These are phyloP conservation scores for Sphaerobolus stellatus DNA, from an alignment of 1,284 basidiomycete species.

Conservation along the genomic window DNA sequence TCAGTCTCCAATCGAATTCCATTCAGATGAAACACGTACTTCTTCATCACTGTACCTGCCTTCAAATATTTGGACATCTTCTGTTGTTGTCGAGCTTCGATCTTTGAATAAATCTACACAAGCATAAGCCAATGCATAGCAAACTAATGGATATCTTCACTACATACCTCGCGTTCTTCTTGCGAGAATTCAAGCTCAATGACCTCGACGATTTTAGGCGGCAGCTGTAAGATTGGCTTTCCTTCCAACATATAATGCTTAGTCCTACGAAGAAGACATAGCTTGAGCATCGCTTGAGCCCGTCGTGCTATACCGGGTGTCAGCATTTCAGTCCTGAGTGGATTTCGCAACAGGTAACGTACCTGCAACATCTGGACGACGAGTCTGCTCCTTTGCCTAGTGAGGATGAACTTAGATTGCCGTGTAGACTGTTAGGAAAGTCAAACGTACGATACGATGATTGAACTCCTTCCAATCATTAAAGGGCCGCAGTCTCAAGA, in stretches of 20 bases:
- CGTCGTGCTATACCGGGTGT: slow-evolving; percentile 37
- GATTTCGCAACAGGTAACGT: slow-evolving; percentile 13
- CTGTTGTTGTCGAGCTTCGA: slow-evolving; percentile 55
- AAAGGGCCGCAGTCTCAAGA: slow-evolving; percentile 64
- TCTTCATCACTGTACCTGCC: slow-evolving; percentile 57
- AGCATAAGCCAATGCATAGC: not conserved
- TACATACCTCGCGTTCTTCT: slow-evolving; percentile 60
- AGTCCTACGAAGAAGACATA: slow-evolving; percentile 59
- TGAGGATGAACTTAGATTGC: not conserved
- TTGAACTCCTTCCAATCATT: slow-evolving; percentile 68
- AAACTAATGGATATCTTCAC: not conserved
- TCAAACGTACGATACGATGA: slow-evolving; percentile 45
- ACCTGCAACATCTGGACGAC: slow-evolving; percentile 59
- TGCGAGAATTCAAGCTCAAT: slow-evolving; percentile 54
- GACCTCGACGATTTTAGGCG: slow-evolving; percentile 58
- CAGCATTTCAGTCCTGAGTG: not conserved
- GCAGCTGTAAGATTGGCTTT: slow-evolving; percentile 58
- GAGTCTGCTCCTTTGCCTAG: slow-evolving; percentile 51
- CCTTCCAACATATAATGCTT: slow-evolving; percentile 61
- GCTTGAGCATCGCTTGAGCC: slow-evolving; percentile 60
- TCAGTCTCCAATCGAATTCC: not conserved
- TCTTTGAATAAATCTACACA: slow-evolving; percentile 55
- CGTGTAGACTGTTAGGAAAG: not conserved
- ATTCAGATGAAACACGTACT: slow-evolving; percentile 40
- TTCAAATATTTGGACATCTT: slow-evolving; percentile 58